Evolutionary conservation across 345 rosid genomes (phyloP).

Genomic region (Syzygium aqueum): DNA sequence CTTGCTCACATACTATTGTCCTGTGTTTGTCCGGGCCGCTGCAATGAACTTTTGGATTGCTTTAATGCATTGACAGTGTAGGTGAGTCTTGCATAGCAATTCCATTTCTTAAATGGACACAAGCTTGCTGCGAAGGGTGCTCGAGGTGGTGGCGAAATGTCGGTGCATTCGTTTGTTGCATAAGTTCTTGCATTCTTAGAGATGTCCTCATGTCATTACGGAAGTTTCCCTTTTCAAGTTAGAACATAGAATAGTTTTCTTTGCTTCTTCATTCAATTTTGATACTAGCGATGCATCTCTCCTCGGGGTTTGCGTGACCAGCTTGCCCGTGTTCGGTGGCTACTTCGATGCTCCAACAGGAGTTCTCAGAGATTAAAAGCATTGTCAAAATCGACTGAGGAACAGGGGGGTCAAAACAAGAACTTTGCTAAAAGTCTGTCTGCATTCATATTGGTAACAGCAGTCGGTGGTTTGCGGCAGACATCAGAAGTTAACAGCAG

Average conservation of each 20-base stretch:
- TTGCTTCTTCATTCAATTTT: background rate
- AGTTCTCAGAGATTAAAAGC: background rate
- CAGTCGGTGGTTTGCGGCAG: background rate
- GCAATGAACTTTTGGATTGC: background rate
- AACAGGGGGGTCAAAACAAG: background rate
- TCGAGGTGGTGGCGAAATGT: background rate
- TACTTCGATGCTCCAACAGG: background rate
- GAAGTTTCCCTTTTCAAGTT: background rate
- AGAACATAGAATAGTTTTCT: background rate
- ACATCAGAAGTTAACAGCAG: background rate
- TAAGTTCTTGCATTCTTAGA: background rate
- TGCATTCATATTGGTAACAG: background rate
- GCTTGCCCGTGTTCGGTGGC: background rate
- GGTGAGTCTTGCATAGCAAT: background rate
- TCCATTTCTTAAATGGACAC: background rate
- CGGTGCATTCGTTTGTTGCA: background rate
- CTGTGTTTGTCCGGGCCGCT: background rate
- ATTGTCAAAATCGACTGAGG: background rate
- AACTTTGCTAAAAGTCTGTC: background rate
- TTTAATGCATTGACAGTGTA: background rate
- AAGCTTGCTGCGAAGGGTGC: background rate
- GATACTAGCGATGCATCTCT: background rate
- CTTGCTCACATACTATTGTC: background rate
- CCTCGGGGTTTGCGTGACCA: background rate
- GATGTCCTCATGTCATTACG: background rate